Evolutionary conservation across 129 eudicot species (phyloP), one percentile per base, ranked within the genome.

Genomic region (sunflower (Helianthus annuus)): DNA sequence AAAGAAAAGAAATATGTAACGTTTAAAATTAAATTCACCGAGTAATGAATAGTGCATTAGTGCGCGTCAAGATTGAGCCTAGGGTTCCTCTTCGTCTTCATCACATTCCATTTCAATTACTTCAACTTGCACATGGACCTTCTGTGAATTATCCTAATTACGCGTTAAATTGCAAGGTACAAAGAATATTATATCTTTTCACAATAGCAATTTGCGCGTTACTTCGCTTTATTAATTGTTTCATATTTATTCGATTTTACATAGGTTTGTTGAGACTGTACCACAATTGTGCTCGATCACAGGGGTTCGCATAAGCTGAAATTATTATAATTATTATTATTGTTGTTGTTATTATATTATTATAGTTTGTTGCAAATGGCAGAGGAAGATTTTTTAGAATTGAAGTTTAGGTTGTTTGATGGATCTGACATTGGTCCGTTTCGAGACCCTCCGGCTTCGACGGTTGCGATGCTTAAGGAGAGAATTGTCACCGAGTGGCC

Each of bases 351-450:
- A 6, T 40, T 42, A 42, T 36, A 8, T 69, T 48, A 48, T 48
- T 7, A 53, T 27, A 58, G 40, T 1, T 58, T 58, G 66, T 74
- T 71, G 64, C 77, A 83, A 80, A 93, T 93, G 98, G 96, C 96
- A 81, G 98, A 93, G 68, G 98, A 92, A 75, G 98, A 92, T 62
- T 76, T 89, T 64, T 74, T 92, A 56, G 96, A 92, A 85, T 76
- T 92, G 10, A 92, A 92, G 81, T 92, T 92, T 78, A 74, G 98
- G 55, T 80, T 92, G 66, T 81, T 79, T 29, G 98, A 92, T 89
- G 98, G 98, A 77, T 84, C 96, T 11, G 96, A 92, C 63, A 89
- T 92, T 24, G 98, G 98, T 68, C 98, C 98, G 8, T 89, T 89
- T 81, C 78, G 79, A 24, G 89, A 92, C 78, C 80, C 98, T 3